phyloP scores from a whole-genome alignment of 2,329 filamentous ascomycete species.

The Diatrype stigma region DNA sequence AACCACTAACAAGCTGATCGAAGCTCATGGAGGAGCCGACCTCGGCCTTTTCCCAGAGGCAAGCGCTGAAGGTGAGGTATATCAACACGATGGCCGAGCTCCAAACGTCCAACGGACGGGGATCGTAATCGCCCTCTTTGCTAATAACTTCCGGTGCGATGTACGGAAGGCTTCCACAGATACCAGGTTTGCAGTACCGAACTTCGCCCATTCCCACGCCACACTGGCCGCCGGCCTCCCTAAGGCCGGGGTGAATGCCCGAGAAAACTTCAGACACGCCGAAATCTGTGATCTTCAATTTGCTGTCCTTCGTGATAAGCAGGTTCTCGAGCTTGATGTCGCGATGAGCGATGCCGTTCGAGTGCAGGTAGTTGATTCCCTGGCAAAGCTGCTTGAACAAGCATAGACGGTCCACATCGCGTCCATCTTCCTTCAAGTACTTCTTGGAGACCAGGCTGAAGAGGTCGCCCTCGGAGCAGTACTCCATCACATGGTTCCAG shows the following conservation, averaged over 20 bases:
- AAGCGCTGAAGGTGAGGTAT: slow-evolving; percentile 67
- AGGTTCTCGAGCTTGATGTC: slow-evolving; percentile 90
- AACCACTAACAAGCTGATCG: slow-evolving; percentile 60
- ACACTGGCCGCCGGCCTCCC: slow-evolving; percentile 68
- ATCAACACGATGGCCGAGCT: slow-evolving; percentile 80
- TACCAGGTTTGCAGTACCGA: slow-evolving; percentile 70
- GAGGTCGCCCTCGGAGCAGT: slow-evolving; percentile 77
- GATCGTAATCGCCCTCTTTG: slow-evolving; percentile 64
- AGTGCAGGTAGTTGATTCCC: slow-evolving; percentile 77
- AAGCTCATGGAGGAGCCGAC: slow-evolving; percentile 44
- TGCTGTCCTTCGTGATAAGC: slow-evolving; percentile 71
- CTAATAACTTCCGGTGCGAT: slow-evolving; percentile 80
- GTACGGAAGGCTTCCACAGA: slow-evolving; percentile 82
- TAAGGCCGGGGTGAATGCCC: slow-evolving; percentile 74
- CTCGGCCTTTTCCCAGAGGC: slow-evolving; percentile 70
- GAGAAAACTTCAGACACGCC: slow-evolving; percentile 83
- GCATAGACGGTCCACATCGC: slow-evolving; percentile 68
- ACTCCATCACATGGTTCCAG: slow-evolving; percentile 94
- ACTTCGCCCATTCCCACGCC: slow-evolving; percentile 68
- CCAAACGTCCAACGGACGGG: slow-evolving; percentile 81
- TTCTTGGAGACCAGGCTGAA: slow-evolving; percentile 69
- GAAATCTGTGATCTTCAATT: slow-evolving; percentile 89
- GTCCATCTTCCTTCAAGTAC: slow-evolving; percentile 61
- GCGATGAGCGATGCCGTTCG: slow-evolving; percentile 80
- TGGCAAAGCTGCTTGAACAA: slow-evolving; percentile 87